Base-by-base conservation (phyloP, 345 rosid species). In the Citrus mangshanensis region DNA sequence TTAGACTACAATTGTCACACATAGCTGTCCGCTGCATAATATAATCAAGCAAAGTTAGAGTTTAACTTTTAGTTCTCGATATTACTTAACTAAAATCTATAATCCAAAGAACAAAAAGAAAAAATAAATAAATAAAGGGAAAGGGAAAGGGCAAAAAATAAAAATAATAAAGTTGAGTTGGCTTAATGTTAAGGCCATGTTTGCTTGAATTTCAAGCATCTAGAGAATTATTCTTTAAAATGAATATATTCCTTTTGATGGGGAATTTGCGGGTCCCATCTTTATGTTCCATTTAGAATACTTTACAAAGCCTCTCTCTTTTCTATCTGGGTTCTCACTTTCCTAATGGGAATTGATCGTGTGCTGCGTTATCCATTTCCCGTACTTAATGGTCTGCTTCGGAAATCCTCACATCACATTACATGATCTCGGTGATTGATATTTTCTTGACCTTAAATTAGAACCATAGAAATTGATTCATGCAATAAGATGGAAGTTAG, bases 161-260 rank as follows among this genome's bases (percentile, higher is more conserved):
- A 25, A 66, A n/a, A n/a, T n/a, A n/a, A n/a, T n/a, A 84, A 85
- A 88, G 85, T 87, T 73, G 35, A 79, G 87, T 76, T 87, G 93
- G 89, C 83, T 90, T 88, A 86, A 80, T 70, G 63, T 83, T 83
- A 78, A 86, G 89, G 91, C 81, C 84, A 87, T 77, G 89, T 86
- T 91, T 86, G 98, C 98, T 95, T 93, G 90, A 91, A 77, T 81
- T 88, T 88, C 90, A 93, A 93, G 95, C 95, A 89, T 93, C 76
- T 74, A 68, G 81, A 82, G 89, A 89, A 89, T 88, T 90, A 89
- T 94, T 86, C 93, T 80, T 74, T 65, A 35, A 81, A 85, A 86
- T 88, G 94, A 95, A 93, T 88, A 93, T 93, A 90, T 93, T 93
- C 97, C 83, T 81, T 76, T 80, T 66, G 79, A 80, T 82, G 77